A percentile compares a stretch with the other conserved stretches of the same genome.
Conservation (phyloP, 495 filamentous ascomycete genomes). For the Penicillium herquei region DNA sequence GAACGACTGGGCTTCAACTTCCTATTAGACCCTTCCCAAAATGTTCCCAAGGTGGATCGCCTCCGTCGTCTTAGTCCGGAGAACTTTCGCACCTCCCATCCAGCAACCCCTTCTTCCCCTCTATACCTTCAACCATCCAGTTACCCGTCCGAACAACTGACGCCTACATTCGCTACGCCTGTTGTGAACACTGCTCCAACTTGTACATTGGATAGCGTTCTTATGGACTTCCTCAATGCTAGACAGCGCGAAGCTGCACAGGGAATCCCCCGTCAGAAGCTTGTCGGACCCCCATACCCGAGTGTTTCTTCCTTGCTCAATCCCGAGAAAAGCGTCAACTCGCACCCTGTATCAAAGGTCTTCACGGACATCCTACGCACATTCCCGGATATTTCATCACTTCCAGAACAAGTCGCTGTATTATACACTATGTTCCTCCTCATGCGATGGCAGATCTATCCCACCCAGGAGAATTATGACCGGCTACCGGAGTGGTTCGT, state of each 20-base stretch:
- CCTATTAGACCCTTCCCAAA: constrained; percentile 55
- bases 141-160: constrained; percentile 21
- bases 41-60: constrained; percentile 39
- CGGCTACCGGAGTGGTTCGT: constrained; percentile 66
- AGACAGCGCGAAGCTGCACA: constrained; percentile 61
- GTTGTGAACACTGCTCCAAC: constrained; percentile 61
- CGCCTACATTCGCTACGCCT: constrained; percentile 44
- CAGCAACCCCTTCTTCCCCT: constrained; percentile 23
- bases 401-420: constrained; percentile 76
- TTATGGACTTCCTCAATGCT: constrained; percentile 74
- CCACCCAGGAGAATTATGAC: constrained; percentile 70
- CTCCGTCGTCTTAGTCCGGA: constrained; percentile 33
- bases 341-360: constrained; percentile 75
- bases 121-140: constrained; percentile 26
- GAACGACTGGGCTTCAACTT: constrained; percentile 70
- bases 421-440: constrained; percentile 81
- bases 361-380: constrained; percentile 77
- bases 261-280: constrained; percentile 55
- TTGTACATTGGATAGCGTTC: constrained; percentile 69
- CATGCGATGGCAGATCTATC: constrained; percentile 79
- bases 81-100: constrained; percentile 21
- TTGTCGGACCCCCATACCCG: constrained; percentile 73
- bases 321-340: constrained; percentile 55
- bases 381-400: constrained; percentile 64
- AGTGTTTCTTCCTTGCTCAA: constrained; percentile 72